These are phyloP conservation scores for Debaryomyces nepalensis DNA, from an alignment of 1,139 yeast genomes.

Conservation along the genomic window DNA sequence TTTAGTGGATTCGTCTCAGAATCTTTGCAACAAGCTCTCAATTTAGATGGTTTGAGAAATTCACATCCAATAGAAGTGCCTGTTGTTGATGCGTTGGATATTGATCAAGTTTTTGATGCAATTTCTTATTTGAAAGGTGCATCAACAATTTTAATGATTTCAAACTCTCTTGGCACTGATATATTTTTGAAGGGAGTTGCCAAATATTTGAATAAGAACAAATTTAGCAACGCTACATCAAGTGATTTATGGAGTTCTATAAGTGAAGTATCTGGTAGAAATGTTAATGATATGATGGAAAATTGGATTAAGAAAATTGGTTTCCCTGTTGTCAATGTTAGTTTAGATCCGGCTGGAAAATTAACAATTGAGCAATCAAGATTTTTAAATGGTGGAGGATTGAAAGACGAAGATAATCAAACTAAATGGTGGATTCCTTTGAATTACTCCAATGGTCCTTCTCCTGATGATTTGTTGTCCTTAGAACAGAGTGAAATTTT, in stretches of 20 bases:
- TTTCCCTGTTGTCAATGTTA: slow-evolving; percentile 75
- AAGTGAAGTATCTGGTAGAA: slow-evolving; percentile 73
- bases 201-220: slow-evolving; percentile 67
- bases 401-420: slow-evolving; percentile 68
- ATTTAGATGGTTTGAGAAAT: slow-evolving; percentile 55
- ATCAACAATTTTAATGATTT: slow-evolving; percentile 72
- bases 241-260: slow-evolving; percentile 81
- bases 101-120: slow-evolving; percentile 61
- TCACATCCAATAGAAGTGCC: slow-evolving; percentile 67
- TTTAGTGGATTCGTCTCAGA: slow-evolving; percentile 58
- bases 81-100: slow-evolving; percentile 56
- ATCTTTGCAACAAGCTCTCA: slow-evolving; percentile 55
- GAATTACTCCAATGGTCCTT: slow-evolving; percentile 42
- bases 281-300: slow-evolving; percentile 73
- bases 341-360: slow-evolving; percentile 35
- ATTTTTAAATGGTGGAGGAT: slow-evolving; percentile 80
- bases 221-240: slow-evolving; percentile 78
- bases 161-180: slow-evolving; percentile 69
- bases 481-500: slow-evolving; percentile 19
- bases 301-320: slow-evolving; percentile 86
- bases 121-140: slow-evolving; percentile 82
- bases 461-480: slow-evolving; percentile 4
- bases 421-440: slow-evolving; percentile 82
- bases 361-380: slow-evolving; percentile 71
- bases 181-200: slow-evolving; percentile 74